Conservation (phyloP, 2,329 filamentous ascomycete genomes). For the Colletotrichum truncatum region DNA sequence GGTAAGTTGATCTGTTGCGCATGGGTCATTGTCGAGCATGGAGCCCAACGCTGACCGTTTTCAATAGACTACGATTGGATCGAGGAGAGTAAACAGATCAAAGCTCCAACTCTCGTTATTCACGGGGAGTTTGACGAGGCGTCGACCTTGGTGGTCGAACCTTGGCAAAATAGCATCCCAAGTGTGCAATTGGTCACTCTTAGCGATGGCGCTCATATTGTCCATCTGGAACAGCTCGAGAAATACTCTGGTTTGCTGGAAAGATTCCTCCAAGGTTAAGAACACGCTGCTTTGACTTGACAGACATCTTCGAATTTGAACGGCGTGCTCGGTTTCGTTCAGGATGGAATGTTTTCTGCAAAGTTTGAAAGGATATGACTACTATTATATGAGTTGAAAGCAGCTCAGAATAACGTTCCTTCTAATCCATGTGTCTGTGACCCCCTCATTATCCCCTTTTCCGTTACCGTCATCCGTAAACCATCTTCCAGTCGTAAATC, state of each 20-base stretch:
- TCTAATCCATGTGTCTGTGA: too few relatives aligned
- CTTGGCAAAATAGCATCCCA: constrained; percentile 45
- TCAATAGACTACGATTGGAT: constrained; percentile 37
- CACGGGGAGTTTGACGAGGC: constrained; percentile 46
- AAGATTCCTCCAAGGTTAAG: constrained; percentile 26
- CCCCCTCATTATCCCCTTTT: too few relatives aligned
- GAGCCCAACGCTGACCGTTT: constrained; percentile 34
- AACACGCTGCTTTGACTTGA: neutral
- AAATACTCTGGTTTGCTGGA: constrained; percentile 37
- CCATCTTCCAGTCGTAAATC: too few relatives aligned
- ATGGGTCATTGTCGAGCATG: neutral
- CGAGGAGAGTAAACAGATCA: constrained; percentile 38
- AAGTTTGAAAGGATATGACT: too few relatives aligned
- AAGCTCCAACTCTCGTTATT: constrained; percentile 43
- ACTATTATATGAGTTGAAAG: too few relatives aligned
- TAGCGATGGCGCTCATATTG: constrained; percentile 44
- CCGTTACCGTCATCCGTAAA: too few relatives aligned
- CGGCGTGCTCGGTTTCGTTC: too few relatives aligned
- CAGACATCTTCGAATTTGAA: neutral
- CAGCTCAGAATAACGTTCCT: too few relatives aligned
- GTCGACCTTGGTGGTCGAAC: constrained; percentile 43
- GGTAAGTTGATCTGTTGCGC: neutral
- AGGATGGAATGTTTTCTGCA: too few relatives aligned
- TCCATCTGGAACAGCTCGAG: constrained; percentile 42
- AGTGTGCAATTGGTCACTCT: constrained; percentile 47